Percentiles rank a stretch among this genome's conserved stretches.
Evolutionary conservation across 305 asterid genomes (phyloP).

Genomic region (Fraxinus greggii): DNA sequence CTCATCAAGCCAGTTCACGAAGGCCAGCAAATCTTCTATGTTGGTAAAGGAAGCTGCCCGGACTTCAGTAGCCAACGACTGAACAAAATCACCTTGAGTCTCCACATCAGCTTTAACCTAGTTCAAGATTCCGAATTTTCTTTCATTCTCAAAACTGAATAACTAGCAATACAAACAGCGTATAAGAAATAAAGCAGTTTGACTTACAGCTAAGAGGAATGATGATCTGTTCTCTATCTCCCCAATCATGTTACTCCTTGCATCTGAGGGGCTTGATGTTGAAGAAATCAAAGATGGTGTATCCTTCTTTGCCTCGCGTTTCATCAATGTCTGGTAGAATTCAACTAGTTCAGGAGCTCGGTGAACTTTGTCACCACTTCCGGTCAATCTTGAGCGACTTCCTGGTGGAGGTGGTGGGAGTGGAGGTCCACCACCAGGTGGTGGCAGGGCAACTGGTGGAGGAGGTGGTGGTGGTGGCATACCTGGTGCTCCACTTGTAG

Average conservation of each 20-base stretch:
- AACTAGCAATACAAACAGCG: background rate
- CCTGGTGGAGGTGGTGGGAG: conserved; percentile 97
- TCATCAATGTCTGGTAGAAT: conserved; percentile 87
- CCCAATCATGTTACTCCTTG: conserved; percentile 95
- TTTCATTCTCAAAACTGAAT: conserved; percentile 20
- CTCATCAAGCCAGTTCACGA: conserved; percentile 97
- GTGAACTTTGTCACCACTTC: conserved; percentile 78
- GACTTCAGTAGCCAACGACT: conserved; percentile 87
- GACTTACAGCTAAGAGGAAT: conserved; percentile 85
- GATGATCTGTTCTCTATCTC: conserved; percentile 94
- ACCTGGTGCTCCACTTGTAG: conserved; percentile 40
- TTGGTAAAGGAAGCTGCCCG: conserved; percentile 71
- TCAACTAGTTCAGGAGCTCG: conserved; percentile 99
- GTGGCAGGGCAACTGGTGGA: conserved; percentile 74
- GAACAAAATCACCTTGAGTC: conserved; percentile 93
- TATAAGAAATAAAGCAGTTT: conserved; percentile 5
- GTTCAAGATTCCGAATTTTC: conserved; percentile 24
- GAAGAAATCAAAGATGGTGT: conserved; percentile 58
- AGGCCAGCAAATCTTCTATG: conserved; percentile 72
- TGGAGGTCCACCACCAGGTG: conserved; percentile 70
- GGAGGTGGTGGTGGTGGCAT: conserved; percentile 79
- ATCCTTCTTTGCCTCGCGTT: conserved; percentile 93
- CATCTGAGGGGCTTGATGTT: conserved; percentile 60
- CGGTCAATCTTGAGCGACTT: conserved; percentile 52
- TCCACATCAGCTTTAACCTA: conserved; percentile 99